phyloP scores from a whole-genome alignment of 2,329 filamentous ascomycete genomes.

The Capronia americana region DNA sequence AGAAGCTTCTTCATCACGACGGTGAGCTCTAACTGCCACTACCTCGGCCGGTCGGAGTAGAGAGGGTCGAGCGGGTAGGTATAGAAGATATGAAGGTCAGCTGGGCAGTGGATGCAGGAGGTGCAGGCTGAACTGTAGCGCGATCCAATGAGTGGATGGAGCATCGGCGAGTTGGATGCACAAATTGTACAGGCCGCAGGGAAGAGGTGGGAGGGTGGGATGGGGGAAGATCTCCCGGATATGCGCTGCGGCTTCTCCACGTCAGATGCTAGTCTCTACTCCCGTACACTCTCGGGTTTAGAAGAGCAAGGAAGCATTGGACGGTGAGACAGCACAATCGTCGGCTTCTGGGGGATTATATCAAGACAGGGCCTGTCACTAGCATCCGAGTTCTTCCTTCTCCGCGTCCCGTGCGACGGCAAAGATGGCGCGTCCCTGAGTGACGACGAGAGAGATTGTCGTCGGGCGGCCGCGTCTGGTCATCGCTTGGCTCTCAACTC shows the following conservation, averaged over 20 bases:
- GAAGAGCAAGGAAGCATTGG: not conserved
- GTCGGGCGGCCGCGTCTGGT: slow-evolving; percentile 17
- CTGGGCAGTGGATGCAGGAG: not conserved
- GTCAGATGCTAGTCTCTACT: not conserved
- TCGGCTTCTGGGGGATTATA: not conserved
- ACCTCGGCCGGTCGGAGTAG: not conserved
- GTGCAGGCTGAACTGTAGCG: slow-evolving; percentile 2
- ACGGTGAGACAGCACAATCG: not conserved
- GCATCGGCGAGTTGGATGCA: not conserved
- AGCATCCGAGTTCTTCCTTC: not conserved
- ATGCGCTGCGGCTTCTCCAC: not conserved
- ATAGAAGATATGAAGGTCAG: not conserved
- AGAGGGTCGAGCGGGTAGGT: not conserved
- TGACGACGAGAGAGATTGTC: slow-evolving; percentile 8
- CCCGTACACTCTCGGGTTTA: not conserved
- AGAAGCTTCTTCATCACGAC: slow-evolving; percentile 36
- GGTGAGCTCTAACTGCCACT: not conserved
- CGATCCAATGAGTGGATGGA: not conserved
- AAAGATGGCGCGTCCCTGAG: slow-evolving; percentile 8
- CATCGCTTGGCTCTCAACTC: slow-evolving; percentile 21
- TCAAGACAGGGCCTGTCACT: not conserved
- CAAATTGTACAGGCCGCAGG: not conserved
- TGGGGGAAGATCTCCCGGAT: not conserved
- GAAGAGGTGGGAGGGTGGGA: not conserved
- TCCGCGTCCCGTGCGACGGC: not conserved